phyloP scores from a whole-genome alignment of 331 rosid species.

The Ulmus americana region DNA sequence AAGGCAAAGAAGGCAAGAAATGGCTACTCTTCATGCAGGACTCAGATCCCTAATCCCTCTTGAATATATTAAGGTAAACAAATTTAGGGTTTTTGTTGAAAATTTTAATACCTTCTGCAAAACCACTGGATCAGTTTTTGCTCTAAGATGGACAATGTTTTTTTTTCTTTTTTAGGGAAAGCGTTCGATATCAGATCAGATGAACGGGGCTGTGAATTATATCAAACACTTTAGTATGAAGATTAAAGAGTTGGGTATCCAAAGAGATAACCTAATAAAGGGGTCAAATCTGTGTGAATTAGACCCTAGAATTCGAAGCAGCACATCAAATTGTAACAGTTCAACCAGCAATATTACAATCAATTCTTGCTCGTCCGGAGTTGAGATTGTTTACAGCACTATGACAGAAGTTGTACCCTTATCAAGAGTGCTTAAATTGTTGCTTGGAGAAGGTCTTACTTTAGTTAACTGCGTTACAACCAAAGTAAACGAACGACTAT shows the following conservation, averaged over 20 bases:
- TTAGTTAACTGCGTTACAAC: slow-evolving; percentile 28
- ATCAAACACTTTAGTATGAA: slow-evolving; percentile 33
- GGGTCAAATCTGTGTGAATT: slow-evolving; percentile 6
- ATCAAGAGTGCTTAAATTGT: slow-evolving; percentile 32
- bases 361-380: slow-evolving; percentile 36
- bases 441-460: slow-evolving; percentile 38
- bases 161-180: slow-evolving; percentile 40
- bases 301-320: slow-evolving; percentile 9
- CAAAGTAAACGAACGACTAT: slow-evolving; percentile 30
- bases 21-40: slow-evolving; percentile 44
- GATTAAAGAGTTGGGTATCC: slow-evolving; percentile 30
- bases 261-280: slow-evolving; percentile 37
- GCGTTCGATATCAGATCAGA: slow-evolving; percentile 49
- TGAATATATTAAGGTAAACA: slow-evolving; percentile 50
- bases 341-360: slow-evolving; percentile 25
- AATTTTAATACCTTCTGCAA: too few species aligned
- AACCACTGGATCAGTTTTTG: too few species aligned
- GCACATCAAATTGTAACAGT: not conserved
- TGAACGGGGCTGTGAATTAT: slow-evolving; percentile 48
- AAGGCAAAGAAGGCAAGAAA: slow-evolving; percentile 66
- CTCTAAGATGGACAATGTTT: not conserved
- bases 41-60: slow-evolving; percentile 65
- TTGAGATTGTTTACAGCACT: slow-evolving; percentile 40
- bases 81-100: not conserved
- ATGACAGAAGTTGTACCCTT: slow-evolving; percentile 19